Base-by-base conservation (phyloP, 352 stramenopile species). In the Globisporangium iwayamae region DNA sequence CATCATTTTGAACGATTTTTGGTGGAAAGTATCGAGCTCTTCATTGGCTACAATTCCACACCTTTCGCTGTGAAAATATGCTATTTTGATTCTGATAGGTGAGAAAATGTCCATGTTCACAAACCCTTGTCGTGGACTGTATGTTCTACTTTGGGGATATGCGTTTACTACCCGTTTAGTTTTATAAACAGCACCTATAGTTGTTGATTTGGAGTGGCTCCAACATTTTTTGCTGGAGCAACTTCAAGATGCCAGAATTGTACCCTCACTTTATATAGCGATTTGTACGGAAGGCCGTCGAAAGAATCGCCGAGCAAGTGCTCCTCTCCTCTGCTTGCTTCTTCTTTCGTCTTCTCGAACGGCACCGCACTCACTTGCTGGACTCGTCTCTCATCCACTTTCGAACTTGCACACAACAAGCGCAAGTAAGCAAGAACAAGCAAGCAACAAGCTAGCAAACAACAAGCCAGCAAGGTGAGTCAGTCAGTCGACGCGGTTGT, bases 321-420 rank as follows among this genome's bases (percentile, higher is more conserved):
- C 51, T 45, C 51, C 51, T 57, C 51, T 39, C 51, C 30, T 41
- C 30, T 18, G 16, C 50, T 28, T 56, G 9, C 13, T 56, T 56
- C 51, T 43, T 57, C 30, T 28, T 4, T 45, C 20, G 52, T 25
- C 51, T 56, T 56, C 51, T 57, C 13, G 30, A 57, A 46, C 32
- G 52, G 52, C 52, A 57, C 51, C 30, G 30, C 51, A 45, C 52
- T 47, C 8, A 7, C 14, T 46, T n/a, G 39, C 14, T 47, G 14
- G 41, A 43, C 50, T 32, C 28, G 50, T 56, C 28, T 43, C 28
- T 47, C 45, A 51, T 28, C 6, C 51, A 57, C 36, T 57, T 57
- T 5, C 32, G 9, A 57, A 57, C n/a, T 14, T 51, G 45, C 45
- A 51, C 4, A 48, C 1, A 2, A 28, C 25, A 28, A 28, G 25